phyloP scores from a whole-genome alignment of 495 filamentous ascomycete species.

The Lepraria neglecta region DNA sequence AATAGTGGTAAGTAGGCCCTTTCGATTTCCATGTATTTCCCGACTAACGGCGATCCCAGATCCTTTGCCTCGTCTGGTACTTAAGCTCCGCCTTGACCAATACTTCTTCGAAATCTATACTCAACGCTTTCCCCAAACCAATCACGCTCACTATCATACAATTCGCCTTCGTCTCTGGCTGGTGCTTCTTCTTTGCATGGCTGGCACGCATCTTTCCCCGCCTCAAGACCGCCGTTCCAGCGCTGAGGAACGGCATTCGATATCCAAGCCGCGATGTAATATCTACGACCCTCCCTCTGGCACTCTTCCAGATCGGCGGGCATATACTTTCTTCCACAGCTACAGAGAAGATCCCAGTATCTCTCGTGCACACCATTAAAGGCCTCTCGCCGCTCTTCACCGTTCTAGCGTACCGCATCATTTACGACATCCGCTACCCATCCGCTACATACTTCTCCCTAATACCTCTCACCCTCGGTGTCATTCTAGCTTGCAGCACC shows the following conservation, averaged over 20 bases:
- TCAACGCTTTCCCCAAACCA: constrained; percentile 86
- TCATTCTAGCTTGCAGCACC: constrained; percentile 91
- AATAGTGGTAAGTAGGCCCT: constrained; percentile 57
- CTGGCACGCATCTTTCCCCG: constrained; percentile 62
- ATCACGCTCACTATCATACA: constrained; percentile 91
- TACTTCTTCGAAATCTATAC: constrained; percentile 93
- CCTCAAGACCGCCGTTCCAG: constrained; percentile 62
- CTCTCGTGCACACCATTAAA: constrained; percentile 97
- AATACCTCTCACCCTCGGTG: constrained; percentile 82
- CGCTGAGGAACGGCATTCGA: constrained; percentile 74
- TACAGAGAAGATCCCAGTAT: constrained; percentile 89
- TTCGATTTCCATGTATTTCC: constrained; percentile 17
- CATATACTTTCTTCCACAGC: constrained; percentile 91
- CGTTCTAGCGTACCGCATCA: constrained; percentile 81
- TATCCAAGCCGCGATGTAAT: constrained; percentile 79
- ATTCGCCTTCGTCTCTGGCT: constrained; percentile 86
- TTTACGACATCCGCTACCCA: constrained; percentile 84
- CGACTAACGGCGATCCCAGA: constrained; percentile 41
- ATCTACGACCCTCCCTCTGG: constrained; percentile 77
- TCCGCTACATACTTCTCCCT: constrained; percentile 86
- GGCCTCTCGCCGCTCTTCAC: constrained; percentile 97
- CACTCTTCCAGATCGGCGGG: constrained; percentile 86
- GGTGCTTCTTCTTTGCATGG: constrained; percentile 74
- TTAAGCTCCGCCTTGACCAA: constrained; percentile 90
- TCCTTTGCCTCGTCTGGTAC: constrained; percentile 85